Conservation (phyloP, 2,329 filamentous ascomycete genomes). For the Reticulascus tulasneorum region DNA sequence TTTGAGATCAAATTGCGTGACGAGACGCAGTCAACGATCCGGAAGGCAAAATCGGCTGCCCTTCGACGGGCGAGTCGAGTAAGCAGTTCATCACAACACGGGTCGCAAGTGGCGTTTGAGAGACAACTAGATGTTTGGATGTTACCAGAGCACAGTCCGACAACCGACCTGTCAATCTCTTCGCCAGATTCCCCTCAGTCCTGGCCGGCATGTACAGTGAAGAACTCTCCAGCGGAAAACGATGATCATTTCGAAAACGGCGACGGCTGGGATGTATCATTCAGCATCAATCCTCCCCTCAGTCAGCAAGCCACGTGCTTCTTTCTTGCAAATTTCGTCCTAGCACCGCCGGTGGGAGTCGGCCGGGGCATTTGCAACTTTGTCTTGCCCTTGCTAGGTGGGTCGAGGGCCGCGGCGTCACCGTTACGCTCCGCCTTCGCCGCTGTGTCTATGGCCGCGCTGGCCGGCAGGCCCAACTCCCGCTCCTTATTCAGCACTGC, state of each 20-base stretch:
- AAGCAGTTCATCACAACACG: no score
- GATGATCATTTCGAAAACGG: slow-evolving; percentile 7
- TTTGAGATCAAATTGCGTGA: slow-evolving; percentile 16
- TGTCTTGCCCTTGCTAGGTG: slow-evolving; percentile 16
- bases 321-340: slow-evolving; percentile 20
- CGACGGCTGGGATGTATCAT: no score
- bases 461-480: slow-evolving; percentile 19
- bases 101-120: slow-evolving; percentile 2
- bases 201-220: no score
- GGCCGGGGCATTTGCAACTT: slow-evolving; percentile 17
- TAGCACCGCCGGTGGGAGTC: slow-evolving; percentile 15
- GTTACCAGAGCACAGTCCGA: no score
- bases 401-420: slow-evolving; percentile 13
- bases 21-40: slow-evolving; percentile 15
- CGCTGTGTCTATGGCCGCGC: slow-evolving; percentile 17
- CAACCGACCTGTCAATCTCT: slow-evolving; percentile 7
- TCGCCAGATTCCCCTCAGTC: slow-evolving; percentile 9
- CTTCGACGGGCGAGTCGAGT: slow-evolving; percentile 11
- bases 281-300: slow-evolving; percentile 16
- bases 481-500: slow-evolving; percentile 14
- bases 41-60: slow-evolving; percentile 15
- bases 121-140: no score
- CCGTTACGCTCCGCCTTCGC: slow-evolving; percentile 18
- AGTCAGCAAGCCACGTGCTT: slow-evolving; percentile 20
- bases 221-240: no score